A percentile compares a stretch with the other conserved stretches of the same genome.
Evolutionary conservation across 2,329 filamentous ascomycete genomes (phyloP).

Genomic region (Dactylellina drechsleri): DNA sequence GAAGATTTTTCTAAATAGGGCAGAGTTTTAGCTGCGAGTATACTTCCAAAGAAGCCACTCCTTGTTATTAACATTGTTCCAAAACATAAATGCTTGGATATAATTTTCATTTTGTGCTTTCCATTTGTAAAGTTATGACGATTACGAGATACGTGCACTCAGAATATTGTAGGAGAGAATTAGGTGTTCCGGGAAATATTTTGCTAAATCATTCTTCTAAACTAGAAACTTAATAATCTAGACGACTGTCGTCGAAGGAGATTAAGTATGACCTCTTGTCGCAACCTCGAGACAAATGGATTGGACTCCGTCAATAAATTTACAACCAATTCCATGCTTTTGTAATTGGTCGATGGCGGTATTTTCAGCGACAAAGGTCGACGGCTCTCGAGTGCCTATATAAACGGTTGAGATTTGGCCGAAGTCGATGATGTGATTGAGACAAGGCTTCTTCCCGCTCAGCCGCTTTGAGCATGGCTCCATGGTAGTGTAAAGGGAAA

Average conservation of each 20-base stretch:
- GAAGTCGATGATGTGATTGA: conserved; percentile 74
- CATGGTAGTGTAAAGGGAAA: conserved; percentile 87
- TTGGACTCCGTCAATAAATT: conserved; percentile 79
- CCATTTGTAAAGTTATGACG: neutral
- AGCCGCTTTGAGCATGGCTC: conserved; percentile 81
- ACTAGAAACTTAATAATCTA: neutral
- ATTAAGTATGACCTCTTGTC: conserved; percentile 76
- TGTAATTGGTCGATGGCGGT: conserved; percentile 76
- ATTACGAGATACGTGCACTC: too few species aligned
- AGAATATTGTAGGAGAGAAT: too few species aligned
- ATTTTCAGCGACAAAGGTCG: conserved; percentile 87
- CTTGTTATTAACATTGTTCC: too few species aligned
- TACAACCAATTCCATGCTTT: conserved; percentile 76
- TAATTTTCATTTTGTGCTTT: neutral
- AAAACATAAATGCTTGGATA: neutral
- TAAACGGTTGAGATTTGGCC: conserved; percentile 78
- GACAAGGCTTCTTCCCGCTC: conserved; percentile 79
- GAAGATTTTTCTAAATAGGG: neutral
- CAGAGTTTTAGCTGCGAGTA: neutral
- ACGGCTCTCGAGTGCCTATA: conserved; percentile 87
- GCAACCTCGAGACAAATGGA: conserved; percentile 82
- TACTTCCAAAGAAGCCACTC: too few species aligned
- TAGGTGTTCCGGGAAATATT: too few species aligned
- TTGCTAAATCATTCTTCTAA: too few species aligned
- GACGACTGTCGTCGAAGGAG: neutral